Percentiles rank a stretch among this genome's conserved stretches.
These are phyloP conservation scores for Eimeria nieschulzi DNA, from an alignment of 169 alveolate genomes.

Conservation along the genomic window DNA sequence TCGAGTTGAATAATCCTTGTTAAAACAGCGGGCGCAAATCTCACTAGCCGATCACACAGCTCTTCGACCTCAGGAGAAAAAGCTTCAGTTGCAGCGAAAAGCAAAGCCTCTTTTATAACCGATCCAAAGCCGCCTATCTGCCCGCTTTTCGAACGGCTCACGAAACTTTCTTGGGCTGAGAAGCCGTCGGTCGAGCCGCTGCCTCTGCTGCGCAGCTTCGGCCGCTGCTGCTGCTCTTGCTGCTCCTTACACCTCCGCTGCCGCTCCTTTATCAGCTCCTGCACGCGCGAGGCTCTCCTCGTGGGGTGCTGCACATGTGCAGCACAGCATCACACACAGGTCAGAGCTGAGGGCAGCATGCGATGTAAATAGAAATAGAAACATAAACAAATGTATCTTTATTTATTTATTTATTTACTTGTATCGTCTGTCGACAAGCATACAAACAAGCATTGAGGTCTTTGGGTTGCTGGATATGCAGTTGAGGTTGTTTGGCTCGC, in stretches of 20 bases:
- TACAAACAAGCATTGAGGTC: background rate
- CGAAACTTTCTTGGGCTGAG: too few relatives aligned
- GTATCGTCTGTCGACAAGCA: background rate
- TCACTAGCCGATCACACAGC: constrained; percentile 5
- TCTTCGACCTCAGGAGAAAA: background rate
- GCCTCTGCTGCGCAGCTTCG: constrained; percentile 13
- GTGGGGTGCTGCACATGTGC: background rate
- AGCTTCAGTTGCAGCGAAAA: background rate
- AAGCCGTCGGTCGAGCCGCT: background rate
- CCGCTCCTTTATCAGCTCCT: constrained; percentile 42
- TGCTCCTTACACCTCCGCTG: constrained; percentile 43
- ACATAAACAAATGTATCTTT: too few relatives aligned
- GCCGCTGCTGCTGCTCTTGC: constrained; percentile 48
- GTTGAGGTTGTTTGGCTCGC: too few relatives aligned
- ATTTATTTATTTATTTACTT: too few relatives aligned
- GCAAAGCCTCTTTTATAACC: background rate
- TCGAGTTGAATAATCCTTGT: constrained; percentile 20
- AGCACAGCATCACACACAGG: too few relatives aligned
- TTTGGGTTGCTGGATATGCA: too few relatives aligned
- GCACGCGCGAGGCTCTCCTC: constrained; percentile 20
- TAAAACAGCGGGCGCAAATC: constrained; percentile 19
- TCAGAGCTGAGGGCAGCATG: background rate
- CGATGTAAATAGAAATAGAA: too few relatives aligned
- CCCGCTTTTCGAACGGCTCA: too few relatives aligned
- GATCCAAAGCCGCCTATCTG: background rate